Evolutionary conservation across 1,284 basidiomycete species (phyloP).

Genomic region (Melanopsichium pennsylvanicum): DNA sequence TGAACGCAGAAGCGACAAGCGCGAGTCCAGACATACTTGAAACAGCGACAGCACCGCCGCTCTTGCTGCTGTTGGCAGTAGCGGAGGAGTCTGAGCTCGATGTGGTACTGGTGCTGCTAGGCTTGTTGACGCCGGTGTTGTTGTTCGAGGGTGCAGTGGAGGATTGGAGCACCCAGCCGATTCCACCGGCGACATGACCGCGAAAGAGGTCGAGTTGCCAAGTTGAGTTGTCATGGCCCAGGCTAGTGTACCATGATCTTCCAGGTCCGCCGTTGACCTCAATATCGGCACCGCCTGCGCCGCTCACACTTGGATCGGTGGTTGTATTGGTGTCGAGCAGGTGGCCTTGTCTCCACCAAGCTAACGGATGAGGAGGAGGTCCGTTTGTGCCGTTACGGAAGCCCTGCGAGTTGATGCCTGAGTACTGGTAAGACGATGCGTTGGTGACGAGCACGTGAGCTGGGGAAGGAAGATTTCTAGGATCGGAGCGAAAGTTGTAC

Average conservation of each 20-base stretch:
- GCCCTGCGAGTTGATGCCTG: conserved; percentile 65
- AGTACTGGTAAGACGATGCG: conserved; percentile 35
- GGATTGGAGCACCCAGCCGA: conserved; percentile 75
- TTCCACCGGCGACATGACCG: conserved; percentile 76
- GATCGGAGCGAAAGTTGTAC: conserved; percentile 82
- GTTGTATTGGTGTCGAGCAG: conserved; percentile 32
- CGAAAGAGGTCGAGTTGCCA: conserved; percentile 73
- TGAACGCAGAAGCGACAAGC: not conserved
- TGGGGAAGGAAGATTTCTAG: conserved; percentile 69
- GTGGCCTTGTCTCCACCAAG: conserved; percentile 80
- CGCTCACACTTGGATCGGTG: conserved; percentile 29
- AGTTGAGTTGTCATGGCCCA: conserved; percentile 78
- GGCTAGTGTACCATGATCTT: conserved; percentile 81
- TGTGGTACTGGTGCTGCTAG: not conserved
- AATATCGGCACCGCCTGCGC: conserved; percentile 37
- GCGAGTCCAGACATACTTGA: too few relatives aligned
- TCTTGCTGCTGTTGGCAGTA: not conserved
- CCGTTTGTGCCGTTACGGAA: conserved; percentile 73
- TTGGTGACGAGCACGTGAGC: conserved; percentile 53
- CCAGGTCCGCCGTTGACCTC: conserved; percentile 69
- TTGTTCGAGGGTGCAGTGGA: conserved; percentile 8
- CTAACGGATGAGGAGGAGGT: conserved; percentile 70
- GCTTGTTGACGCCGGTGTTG: too few relatives aligned
- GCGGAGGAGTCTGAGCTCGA: not conserved
- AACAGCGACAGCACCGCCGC: too few relatives aligned